Evolutionary conservation across 2,329 filamentous ascomycete species (phyloP).

Genomic region (Balansia obtecta): DNA sequence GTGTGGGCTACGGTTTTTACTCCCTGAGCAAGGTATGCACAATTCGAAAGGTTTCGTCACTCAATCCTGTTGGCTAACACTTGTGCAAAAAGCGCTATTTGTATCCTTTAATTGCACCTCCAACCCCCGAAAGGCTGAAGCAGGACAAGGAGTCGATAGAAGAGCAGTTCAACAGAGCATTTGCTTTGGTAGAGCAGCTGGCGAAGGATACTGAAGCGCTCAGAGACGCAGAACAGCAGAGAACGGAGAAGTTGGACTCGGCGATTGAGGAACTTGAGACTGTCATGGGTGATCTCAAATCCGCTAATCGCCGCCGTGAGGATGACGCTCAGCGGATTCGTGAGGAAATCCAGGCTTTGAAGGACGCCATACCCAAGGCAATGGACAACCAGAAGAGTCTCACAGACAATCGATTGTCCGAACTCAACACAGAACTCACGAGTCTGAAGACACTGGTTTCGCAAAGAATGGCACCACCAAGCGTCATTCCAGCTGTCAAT

Average conservation of each 20-base stretch:
- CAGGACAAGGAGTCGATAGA: slow-evolving; percentile 90
- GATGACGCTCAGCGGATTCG: slow-evolving; percentile 78
- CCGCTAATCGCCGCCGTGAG: slow-evolving; percentile 67
- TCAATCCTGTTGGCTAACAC: neutral
- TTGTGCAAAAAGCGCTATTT: slow-evolving; percentile 60
- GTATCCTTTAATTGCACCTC: slow-evolving; percentile 78
- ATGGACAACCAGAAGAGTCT: slow-evolving; percentile 78
- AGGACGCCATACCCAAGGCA: slow-evolving; percentile 78
- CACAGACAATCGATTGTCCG: slow-evolving; percentile 68
- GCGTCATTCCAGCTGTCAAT: slow-evolving; percentile 14
- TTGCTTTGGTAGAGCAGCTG: slow-evolving; percentile 82
- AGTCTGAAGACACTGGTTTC: slow-evolving; percentile 81
- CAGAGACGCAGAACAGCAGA: slow-evolving; percentile 73
- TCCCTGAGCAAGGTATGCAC: slow-evolving; percentile 66
- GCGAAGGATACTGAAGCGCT: slow-evolving; percentile 79
- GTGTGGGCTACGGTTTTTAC: slow-evolving; percentile 81
- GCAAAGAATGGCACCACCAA: slow-evolving; percentile 41
- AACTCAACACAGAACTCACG: slow-evolving; percentile 77
- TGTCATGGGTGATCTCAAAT: slow-evolving; percentile 71
- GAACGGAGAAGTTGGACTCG: slow-evolving; percentile 71
- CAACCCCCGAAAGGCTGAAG: slow-evolving; percentile 84
- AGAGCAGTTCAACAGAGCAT: slow-evolving; percentile 85
- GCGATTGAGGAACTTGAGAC: slow-evolving; percentile 75
- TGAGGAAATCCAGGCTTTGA: slow-evolving; percentile 72
- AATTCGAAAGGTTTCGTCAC: neutral